Conservation (phyloP, 805 yeast species). For the Sugiyamaella smithiae region DNA sequence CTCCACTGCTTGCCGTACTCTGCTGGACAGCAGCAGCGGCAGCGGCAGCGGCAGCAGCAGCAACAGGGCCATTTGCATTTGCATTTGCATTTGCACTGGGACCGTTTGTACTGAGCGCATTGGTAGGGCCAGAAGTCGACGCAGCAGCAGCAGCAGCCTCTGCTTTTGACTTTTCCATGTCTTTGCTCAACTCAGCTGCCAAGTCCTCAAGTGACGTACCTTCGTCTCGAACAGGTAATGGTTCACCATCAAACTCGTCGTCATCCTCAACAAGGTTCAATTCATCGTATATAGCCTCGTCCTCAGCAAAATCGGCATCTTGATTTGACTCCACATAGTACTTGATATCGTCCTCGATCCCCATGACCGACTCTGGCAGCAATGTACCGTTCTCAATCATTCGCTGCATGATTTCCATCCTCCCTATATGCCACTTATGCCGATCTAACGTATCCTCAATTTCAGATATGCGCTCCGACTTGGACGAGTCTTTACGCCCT, state of each 20-base stretch:
- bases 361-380: conserved; percentile 72
- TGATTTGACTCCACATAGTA: conserved; percentile 93
- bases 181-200: conserved; percentile 35
- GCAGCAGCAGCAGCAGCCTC: conserved; percentile 24
- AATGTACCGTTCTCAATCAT: conserved; percentile 76
- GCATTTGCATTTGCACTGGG: conserved; percentile 55
- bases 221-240: conserved; percentile 26
- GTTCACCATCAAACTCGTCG: conserved; percentile 40
- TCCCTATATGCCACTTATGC: conserved; percentile 73
- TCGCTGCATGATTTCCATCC: conserved; percentile 74
- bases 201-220: conserved; percentile 35
- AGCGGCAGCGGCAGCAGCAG: conserved; percentile 17
- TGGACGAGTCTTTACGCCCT: conserved; percentile 56
- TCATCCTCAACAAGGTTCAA: conserved; percentile 60
- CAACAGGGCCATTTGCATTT: conserved; percentile 35
- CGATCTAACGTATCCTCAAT: conserved; percentile 62
- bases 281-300: conserved; percentile 87
- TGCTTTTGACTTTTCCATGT: conserved; percentile 34
- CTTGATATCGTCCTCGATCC: conserved; percentile 81
- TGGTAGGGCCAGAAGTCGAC: conserved; percentile 21
- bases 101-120: conserved; percentile 34
- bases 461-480: conserved; percentile 60
- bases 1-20: conserved; percentile 22
- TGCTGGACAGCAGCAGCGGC: conserved; percentile 24
- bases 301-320: conserved; percentile 90